Evolutionary conservation across 345 rosid species (phyloP).

Genomic region (Euphorbia pulcherrima): DNA sequence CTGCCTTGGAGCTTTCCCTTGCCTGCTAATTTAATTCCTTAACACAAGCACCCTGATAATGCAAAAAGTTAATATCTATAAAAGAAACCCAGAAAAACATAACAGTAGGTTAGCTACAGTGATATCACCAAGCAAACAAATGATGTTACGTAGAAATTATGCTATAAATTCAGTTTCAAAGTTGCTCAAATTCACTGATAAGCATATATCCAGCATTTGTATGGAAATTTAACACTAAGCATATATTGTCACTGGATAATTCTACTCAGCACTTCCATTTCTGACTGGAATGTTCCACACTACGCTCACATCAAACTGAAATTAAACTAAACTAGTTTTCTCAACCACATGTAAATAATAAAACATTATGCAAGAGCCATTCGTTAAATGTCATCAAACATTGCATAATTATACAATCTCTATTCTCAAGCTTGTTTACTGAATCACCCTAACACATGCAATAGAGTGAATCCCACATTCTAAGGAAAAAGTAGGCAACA

Average conservation of each 20-base stretch:
- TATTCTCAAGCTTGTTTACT: neutral
- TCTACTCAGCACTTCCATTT: neutral
- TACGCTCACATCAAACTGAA: neutral
- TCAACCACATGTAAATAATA: neutral
- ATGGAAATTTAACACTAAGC: neutral
- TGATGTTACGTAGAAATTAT: neutral
- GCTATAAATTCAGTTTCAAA: neutral
- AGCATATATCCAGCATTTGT: neutral
- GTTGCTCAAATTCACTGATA: neutral
- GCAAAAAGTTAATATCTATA: neutral
- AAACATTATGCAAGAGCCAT: neutral
- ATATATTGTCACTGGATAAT: neutral
- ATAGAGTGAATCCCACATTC: neutral
- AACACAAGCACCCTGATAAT: constrained; percentile 84
- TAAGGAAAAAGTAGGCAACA: too few relatives aligned
- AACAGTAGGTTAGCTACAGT: neutral
- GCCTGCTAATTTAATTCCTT: constrained; percentile 65
- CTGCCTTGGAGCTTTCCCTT: constrained; percentile 76
- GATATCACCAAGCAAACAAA: neutral
- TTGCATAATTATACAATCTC: neutral
- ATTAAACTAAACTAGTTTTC: neutral
- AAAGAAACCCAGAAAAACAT: neutral
- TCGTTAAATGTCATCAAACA: neutral
- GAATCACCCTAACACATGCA: neutral
- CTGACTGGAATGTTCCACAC: neutral